Conservation (phyloP, 495 filamentous ascomycete species). For the Ramalina intermedia region DNA sequence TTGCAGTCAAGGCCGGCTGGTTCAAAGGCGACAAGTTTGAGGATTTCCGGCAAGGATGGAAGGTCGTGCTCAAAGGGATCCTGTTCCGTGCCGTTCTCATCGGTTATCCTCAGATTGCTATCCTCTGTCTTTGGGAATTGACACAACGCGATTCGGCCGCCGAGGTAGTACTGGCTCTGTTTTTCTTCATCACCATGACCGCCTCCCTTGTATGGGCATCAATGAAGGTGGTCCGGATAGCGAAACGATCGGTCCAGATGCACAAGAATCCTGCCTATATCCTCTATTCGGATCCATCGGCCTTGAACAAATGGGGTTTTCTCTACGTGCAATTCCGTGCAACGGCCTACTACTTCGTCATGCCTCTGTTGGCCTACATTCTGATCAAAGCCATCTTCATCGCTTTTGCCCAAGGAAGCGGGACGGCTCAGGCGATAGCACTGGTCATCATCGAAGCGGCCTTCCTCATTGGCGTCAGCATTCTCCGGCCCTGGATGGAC, state of each 20-base stretch:
- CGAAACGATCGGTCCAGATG: constrained; percentile 73
- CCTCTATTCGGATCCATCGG: constrained; percentile 83
- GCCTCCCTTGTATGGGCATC: constrained; percentile 74
- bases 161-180: constrained; percentile 74
- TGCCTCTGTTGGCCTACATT: constrained; percentile 65
- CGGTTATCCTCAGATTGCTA: constrained; percentile 82
- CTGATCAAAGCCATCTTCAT: constrained; percentile 86
- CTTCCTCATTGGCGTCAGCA: constrained; percentile 62
- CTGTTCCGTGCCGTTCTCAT: constrained; percentile 84
- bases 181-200: constrained; percentile 76
- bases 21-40: constrained; percentile 81
- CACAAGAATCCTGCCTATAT: constrained; percentile 97
- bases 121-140: constrained; percentile 91
- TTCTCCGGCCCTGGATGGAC: constrained; percentile 95
- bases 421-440: constrained; percentile 71
- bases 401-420: constrained; percentile 58
- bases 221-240: constrained; percentile 77
- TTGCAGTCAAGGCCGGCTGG: constrained; percentile 54
- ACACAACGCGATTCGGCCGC: constrained; percentile 74
- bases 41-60: constrained; percentile 90
- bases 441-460: constrained; percentile 74
- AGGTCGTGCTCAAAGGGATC: constrained; percentile 75
- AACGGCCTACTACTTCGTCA: constrained; percentile 92
- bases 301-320: constrained; percentile 97
- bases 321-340: constrained; percentile 95